Base-by-base conservation (phyloP, 352 stramenopile species). In the Halophytophthora polymorphica region DNA sequence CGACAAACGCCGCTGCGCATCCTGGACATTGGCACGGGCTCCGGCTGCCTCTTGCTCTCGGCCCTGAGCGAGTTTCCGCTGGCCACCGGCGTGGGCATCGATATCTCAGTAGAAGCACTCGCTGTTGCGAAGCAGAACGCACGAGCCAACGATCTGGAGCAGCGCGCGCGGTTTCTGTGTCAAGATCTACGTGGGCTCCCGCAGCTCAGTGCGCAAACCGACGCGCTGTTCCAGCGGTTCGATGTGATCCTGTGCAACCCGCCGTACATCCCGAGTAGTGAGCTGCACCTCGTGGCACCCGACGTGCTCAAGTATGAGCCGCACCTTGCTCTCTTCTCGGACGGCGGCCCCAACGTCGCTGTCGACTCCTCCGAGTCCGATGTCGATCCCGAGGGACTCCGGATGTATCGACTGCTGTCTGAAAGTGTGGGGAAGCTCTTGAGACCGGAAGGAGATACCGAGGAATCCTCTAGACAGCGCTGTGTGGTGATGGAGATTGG, bases 211-310 rank as follows among this genome's bases (percentile, higher is more conserved):
- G 6, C 22, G 17, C 2, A 12, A 10, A 17, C 49, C 10, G 17
- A 56, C 25, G 23, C 22, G 6, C 50, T 88, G 21, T 67, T 57
- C 31, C 69, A 64, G 25, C 37, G 57, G 2, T 86, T 93, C 42
- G 80, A 90, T 46, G 74, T 86, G 11, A 61, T 95, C 36, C 45
- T 92, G 37, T 78, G 78, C 57, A 88, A 89, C 29, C 83, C 83
- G 8, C 81, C 81, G 28, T 89, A 90, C 47, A 93, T 90, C 43
- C 75, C 83, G 0, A 53, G 56, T 18, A 56, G 23, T 6, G 79
- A 91, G 39, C 47, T 85, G 3, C 41, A 68, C 35, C 67, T 88
- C n/a, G 64, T 93, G 2, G 77, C 66, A 5, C 29, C 53, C 2
- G 76, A 89, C 18, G 77, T 90, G 13, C 58, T 90, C 0, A 52